phyloP scores from a whole-genome alignment of 345 rosid species.

The Citrus unshiu region DNA sequence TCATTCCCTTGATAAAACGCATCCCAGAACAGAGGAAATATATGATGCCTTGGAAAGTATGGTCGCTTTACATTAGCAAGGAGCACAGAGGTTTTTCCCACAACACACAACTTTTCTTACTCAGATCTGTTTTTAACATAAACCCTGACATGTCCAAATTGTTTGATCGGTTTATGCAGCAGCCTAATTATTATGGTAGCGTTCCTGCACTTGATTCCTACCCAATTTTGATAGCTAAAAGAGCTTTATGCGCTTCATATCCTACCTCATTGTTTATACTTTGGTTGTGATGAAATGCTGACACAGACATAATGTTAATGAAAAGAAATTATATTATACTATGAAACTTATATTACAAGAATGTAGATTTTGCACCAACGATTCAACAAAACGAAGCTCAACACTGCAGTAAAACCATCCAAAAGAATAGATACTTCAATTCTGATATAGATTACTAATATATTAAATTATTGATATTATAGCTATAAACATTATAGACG shows the following conservation, averaged over 20 bases:
- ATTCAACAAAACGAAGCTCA: too few species aligned
- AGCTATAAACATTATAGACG: too few species aligned
- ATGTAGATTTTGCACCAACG: too few species aligned
- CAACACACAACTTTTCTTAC: neutral
- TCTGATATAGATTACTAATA: too few species aligned
- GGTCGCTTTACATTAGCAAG: slow-evolving; percentile 13
- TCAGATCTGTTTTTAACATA: neutral
- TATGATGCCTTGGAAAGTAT: slow-evolving; percentile 40
- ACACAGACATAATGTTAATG: too few species aligned
- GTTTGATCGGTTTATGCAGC: neutral
- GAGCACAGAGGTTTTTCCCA: neutral
- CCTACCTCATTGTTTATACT: too few species aligned
- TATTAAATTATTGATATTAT: too few species aligned
- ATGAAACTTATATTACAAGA: too few species aligned
- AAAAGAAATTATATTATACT: too few species aligned
- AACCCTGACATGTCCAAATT: neutral
- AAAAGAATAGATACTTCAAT: too few species aligned
- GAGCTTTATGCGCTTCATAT: neutral
- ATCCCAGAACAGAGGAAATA: slow-evolving; percentile 54
- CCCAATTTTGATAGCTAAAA: neutral
- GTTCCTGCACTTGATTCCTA: neutral
- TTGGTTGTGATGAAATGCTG: too few species aligned
- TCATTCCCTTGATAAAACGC: slow-evolving; percentile 57
- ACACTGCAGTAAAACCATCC: too few species aligned
- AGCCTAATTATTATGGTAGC: neutral